Evolutionary conservation across 2,329 filamentous ascomycete species (phyloP).

Genomic region (Keithomyces neogunnii): DNA sequence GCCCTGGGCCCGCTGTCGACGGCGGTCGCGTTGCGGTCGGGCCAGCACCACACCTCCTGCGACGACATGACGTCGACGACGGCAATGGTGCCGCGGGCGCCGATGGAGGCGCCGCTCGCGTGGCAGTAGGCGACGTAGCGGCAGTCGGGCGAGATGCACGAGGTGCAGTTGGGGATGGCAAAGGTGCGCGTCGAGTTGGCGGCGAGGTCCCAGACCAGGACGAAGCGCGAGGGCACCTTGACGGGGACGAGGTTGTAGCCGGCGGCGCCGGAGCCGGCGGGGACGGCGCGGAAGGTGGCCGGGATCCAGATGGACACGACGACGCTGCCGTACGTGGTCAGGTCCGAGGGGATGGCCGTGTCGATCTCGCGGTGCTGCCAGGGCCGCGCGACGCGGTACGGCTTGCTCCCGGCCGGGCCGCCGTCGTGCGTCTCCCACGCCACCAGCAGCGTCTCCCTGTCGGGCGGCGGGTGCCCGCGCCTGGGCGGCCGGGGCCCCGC

Average conservation of each 20-base stretch:
- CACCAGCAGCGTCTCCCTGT: slow-evolving; percentile 27
- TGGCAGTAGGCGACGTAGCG: slow-evolving; percentile 32
- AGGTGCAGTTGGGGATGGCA: slow-evolving; percentile 28
- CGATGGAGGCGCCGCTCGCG: slow-evolving; percentile 21
- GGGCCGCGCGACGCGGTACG: slow-evolving; percentile 27
- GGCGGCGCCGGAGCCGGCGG: slow-evolving; percentile 14
- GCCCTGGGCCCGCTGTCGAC: slow-evolving; percentile 13
- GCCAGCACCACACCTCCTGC: slow-evolving; percentile 29
- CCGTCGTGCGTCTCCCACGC: slow-evolving; percentile 28
- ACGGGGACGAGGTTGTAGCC: slow-evolving; percentile 25
- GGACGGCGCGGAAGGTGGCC: slow-evolving; percentile 25
- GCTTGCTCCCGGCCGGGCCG: slow-evolving; percentile 17
- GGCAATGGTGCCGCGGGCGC: slow-evolving; percentile 23
- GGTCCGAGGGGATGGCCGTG: slow-evolving; percentile 27
- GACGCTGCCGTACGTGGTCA: slow-evolving; percentile 28
- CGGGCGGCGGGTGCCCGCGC: slow-evolving; percentile 26
- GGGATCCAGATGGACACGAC: slow-evolving; percentile 34
- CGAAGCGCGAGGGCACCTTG: slow-evolving; percentile 22
- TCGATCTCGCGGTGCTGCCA: slow-evolving; percentile 30
- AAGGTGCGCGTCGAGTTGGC: slow-evolving; percentile 28
- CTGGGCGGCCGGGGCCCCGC: slow-evolving; percentile 30
- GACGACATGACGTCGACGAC: slow-evolving; percentile 30
- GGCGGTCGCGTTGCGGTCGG: slow-evolving; percentile 20
- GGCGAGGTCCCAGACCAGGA: slow-evolving; percentile 32
- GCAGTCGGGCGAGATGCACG: slow-evolving; percentile 32